Evolutionary conservation across 495 filamentous ascomycete genomes (phyloP), one percentile per base, ranked within the genome.

Genomic region (Xanthoparmelia taractica): DNA sequence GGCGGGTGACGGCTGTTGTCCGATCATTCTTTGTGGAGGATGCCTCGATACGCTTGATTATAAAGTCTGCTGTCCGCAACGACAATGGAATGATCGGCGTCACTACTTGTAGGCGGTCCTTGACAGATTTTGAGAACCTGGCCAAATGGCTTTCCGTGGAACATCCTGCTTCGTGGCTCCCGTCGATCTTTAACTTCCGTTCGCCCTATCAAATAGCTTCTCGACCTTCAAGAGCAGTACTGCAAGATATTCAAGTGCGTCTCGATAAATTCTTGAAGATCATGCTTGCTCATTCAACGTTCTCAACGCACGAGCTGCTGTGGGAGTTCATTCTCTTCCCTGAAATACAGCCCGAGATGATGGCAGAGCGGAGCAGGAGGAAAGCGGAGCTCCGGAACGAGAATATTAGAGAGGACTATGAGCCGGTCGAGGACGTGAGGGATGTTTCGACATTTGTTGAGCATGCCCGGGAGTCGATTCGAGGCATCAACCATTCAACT

Each of bases 271-370:
- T 97, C 68, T 75, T 99, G 62, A 87, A 88, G 54, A 88, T 91
- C 11, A 80, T 99, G 29, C 79, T 99, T 38, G 78, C 84, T 0
- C 95, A 99, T 70, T 88, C 95, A 4, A 97, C 94, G 8, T 97
- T 99, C 72, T 85, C 91, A 1, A 97, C 90, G 0, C 95, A 97
- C 70, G 95, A 99, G 77, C 89, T 97, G 81, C 79, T 99, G 10
- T 99, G 95, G 95, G 95, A 99, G 68, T 99, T 99, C 76, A 96
- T 99, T 74, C 82, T 99, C 3, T 93, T 97, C 20, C 95, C 95
- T 2, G 95, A 99, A 62, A 81, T 97, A 25, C 91, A 96, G 68
- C 82, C 89, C 5, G 85, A 92, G 20, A 87, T 89, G 84, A 91
- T 97, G 84, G 89, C 87, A 29, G 88, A 96, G 71, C 83, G 95